Percentiles rank a stretch among this genome's conserved stretches.
phyloP scores from a whole-genome alignment of 768 basidiomycete species.

The Dentipellis fragilis region DNA sequence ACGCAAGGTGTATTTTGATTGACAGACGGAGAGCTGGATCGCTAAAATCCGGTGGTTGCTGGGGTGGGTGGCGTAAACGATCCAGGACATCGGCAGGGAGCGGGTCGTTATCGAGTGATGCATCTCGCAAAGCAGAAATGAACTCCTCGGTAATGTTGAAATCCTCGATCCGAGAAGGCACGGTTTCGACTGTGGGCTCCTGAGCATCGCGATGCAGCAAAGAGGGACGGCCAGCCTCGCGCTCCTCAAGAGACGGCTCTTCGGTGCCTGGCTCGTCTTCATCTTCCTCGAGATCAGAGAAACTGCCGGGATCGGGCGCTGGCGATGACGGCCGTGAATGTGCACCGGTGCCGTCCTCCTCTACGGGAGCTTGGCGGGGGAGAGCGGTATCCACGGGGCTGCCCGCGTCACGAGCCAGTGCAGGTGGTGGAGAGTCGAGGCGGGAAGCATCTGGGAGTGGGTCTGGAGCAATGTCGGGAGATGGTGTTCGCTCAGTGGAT shows the following conservation, averaged over 20 bases:
- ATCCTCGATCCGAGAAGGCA: neutral
- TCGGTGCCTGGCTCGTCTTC: neutral
- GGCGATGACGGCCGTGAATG: too few relatives aligned
- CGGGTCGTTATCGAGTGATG: neutral
- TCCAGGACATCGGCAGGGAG: neutral
- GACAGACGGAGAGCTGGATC: neutral
- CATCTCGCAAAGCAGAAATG: neutral
- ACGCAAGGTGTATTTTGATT: slow-evolving; percentile 3
- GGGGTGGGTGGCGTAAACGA: slow-evolving; percentile 3
- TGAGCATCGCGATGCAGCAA: neutral
- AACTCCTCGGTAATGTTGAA: neutral
- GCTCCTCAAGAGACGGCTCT: neutral
- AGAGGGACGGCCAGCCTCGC: neutral
- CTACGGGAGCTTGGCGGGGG: neutral
- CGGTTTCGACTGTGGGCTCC: neutral
- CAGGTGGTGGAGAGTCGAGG: neutral
- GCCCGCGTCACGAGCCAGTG: neutral
- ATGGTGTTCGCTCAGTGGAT: neutral
- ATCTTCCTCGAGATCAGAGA: neutral
- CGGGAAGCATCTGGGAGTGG: neutral
- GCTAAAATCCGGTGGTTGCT: neutral
- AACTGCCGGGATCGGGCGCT: neutral
- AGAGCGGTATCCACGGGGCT: neutral
- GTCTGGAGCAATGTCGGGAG: neutral
- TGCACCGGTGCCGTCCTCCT: neutral